A percentile compares a stretch with the other conserved stretches of the same genome.
Conservation (phyloP, 768 basidiomycete species). For the Kockovaella imperatae region DNA sequence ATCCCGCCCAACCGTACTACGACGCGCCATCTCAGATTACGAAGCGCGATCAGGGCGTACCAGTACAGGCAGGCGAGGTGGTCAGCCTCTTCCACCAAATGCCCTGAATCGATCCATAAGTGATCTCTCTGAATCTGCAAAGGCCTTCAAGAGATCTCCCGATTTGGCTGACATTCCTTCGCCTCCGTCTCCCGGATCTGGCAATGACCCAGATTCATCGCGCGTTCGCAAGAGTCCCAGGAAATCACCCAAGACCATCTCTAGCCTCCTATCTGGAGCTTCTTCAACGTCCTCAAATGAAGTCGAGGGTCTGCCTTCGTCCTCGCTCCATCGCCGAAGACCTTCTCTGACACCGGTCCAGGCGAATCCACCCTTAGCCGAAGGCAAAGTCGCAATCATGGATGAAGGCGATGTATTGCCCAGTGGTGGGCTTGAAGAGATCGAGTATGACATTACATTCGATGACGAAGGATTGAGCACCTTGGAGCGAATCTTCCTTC, state of each 20-base stretch:
- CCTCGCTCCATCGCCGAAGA: neutral
- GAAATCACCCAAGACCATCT: conserved; percentile 3
- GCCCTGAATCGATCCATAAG: conserved; percentile 20
- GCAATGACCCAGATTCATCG: conserved; percentile 2
- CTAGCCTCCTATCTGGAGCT: neutral
- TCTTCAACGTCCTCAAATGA: no score
- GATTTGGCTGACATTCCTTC: conserved; percentile 11
- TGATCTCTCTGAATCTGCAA: conserved; percentile 14
- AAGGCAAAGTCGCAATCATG: conserved; percentile 22
- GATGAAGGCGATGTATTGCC: conserved; percentile 37
- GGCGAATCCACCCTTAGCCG: no score
- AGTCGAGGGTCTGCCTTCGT: no score
- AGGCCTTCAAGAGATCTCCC: conserved; percentile 15
- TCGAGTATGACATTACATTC: conserved; percentile 49
- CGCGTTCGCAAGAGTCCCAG: conserved; percentile 19
- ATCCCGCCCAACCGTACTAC: conserved; percentile 19
- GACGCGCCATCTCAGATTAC: conserved; percentile 32
- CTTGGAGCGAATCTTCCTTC: conserved; percentile 86
- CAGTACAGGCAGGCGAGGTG: no score
- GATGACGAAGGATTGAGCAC: conserved; percentile 76
- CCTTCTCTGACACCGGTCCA: neutral
- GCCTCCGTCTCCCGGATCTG: conserved; percentile 3
- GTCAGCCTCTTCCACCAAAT: conserved; percentile 4
- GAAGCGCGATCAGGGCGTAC: conserved; percentile 14
- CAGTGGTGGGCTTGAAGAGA: conserved; percentile 25